Evolutionary conservation across 192 early-diverging fungal genomes (phyloP).

Genomic region (Backusella circina): DNA sequence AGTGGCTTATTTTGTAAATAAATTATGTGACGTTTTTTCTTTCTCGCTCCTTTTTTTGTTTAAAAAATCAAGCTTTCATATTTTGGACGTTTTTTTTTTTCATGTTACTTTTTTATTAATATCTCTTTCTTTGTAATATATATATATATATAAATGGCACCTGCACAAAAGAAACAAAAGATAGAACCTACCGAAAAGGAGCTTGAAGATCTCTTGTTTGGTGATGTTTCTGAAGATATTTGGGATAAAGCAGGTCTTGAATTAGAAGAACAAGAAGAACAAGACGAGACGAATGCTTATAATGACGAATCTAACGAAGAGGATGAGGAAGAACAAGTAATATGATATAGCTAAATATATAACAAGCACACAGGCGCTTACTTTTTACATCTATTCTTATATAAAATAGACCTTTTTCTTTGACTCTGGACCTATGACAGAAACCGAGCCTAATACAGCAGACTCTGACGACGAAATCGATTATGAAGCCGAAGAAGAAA

Average conservation of each 20-base stretch:
- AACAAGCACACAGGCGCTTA: neutral
- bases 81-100: neutral
- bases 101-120: neutral
- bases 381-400: neutral
- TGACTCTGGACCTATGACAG: slow-evolving; percentile 27
- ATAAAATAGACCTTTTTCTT: slow-evolving; percentile 26
- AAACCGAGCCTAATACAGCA: slow-evolving; percentile 28
- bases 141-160: neutral
- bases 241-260: slow-evolving; percentile 22
- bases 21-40: neutral
- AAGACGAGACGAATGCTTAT: neutral
- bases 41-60: too few relatives aligned
- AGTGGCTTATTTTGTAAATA: neutral
- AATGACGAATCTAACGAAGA: slow-evolving; percentile 4
- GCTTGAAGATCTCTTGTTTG: slow-evolving; percentile 29
- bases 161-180: slow-evolving; percentile 18
- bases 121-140: neutral
- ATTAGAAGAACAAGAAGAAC: slow-evolving; percentile 8
- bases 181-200: slow-evolving; percentile 19
- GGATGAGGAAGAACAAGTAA: slow-evolving; percentile 15
- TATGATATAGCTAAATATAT: neutral
- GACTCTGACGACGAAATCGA: slow-evolving; percentile 38
- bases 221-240: slow-evolving; percentile 5
- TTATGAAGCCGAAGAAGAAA: slow-evolving; percentile 34
- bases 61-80: neutral